Percentiles rank a stretch among this genome's conserved stretches.
Evolutionary conservation across 2,329 filamentous ascomycete genomes (phyloP).

Genomic region (Aspergillus flavus): DNA sequence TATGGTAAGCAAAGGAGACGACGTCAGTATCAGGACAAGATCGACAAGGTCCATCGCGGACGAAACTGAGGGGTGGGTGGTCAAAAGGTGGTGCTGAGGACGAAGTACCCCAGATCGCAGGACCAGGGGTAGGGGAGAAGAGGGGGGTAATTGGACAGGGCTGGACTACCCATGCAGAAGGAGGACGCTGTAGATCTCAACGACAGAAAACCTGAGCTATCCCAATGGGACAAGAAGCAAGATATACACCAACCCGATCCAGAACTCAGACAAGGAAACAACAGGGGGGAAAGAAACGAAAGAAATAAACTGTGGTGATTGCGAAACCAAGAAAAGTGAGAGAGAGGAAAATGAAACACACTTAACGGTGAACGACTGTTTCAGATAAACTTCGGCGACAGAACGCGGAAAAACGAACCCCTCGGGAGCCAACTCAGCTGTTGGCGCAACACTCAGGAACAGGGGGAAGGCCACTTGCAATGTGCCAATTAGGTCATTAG

Average conservation of each 20-base stretch:
- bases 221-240: background rate
- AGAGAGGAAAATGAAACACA: slow-evolving; percentile 5
- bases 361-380: slow-evolving; percentile 8
- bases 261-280: background rate
- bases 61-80: background rate
- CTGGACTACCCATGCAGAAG: slow-evolving; percentile 2
- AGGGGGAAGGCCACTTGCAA: background rate
- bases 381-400: slow-evolving; percentile 12
- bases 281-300: background rate
- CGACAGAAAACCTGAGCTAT: background rate
- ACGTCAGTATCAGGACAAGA: slow-evolving; percentile 3
- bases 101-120: slow-evolving; percentile 3
- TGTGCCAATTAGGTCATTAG: slow-evolving; percentile 1
- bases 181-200: background rate
- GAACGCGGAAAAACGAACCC: slow-evolving; percentile 5
- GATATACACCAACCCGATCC: background rate
- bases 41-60: slow-evolving; percentile 1
- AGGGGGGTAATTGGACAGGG: background rate
- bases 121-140: background rate
- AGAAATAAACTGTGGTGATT: background rate
- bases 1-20: background rate
- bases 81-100: background rate
- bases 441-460: slow-evolving; percentile 5
- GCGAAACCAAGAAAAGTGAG: slow-evolving; percentile 4
- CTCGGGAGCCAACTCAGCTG: slow-evolving; percentile 4